phyloP scores from a whole-genome alignment of 1,284 basidiomycete species.

The Spongispora temasekensis region DNA sequence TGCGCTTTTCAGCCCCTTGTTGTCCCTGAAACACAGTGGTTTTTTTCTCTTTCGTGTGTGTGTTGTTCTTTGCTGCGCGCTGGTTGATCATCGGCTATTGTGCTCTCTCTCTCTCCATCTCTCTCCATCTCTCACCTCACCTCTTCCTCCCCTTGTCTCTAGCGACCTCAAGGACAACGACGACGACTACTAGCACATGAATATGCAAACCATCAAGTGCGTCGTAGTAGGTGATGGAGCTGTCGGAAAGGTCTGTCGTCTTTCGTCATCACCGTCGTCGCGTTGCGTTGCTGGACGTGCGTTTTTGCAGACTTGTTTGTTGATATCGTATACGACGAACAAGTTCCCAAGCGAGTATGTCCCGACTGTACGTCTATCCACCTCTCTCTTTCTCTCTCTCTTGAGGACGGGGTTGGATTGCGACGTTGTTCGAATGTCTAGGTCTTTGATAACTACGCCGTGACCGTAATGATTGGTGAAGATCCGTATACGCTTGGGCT shows the following conservation, averaged over 20 bases:
- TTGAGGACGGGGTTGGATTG: too few relatives aligned
- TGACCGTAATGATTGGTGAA: conserved; percentile 99
- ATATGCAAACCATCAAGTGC: conserved; percentile 98
- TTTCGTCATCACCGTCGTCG: conserved; percentile 1
- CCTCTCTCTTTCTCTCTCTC: background rate
- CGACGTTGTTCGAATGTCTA: too few relatives aligned
- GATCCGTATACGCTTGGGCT: conserved; percentile 98
- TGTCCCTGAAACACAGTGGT: conserved; percentile 25
- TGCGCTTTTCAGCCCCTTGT: too few relatives aligned
- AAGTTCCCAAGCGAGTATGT: conserved; percentile 99
- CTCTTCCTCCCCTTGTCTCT: too few relatives aligned
- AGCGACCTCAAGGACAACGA: too few relatives aligned
- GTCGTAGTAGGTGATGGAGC: conserved; percentile 99
- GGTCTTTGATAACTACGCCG: conserved; percentile 98
- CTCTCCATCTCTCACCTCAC: conserved; percentile 11
- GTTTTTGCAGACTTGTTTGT: conserved; percentile 81
- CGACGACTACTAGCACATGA: too few relatives aligned
- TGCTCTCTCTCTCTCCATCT: conserved; percentile 6
- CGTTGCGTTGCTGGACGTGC: background rate
- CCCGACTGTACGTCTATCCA: conserved; percentile 78
- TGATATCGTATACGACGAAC: conserved; percentile 99
- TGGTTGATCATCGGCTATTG: conserved; percentile 19
- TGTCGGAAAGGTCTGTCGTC: conserved; percentile 88
- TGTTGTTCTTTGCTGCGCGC: conserved; percentile 9
- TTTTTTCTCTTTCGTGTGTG: conserved; percentile 26